Conservation (phyloP, 2,329 filamentous ascomycete species). For the Aspergillus sp. region DNA sequence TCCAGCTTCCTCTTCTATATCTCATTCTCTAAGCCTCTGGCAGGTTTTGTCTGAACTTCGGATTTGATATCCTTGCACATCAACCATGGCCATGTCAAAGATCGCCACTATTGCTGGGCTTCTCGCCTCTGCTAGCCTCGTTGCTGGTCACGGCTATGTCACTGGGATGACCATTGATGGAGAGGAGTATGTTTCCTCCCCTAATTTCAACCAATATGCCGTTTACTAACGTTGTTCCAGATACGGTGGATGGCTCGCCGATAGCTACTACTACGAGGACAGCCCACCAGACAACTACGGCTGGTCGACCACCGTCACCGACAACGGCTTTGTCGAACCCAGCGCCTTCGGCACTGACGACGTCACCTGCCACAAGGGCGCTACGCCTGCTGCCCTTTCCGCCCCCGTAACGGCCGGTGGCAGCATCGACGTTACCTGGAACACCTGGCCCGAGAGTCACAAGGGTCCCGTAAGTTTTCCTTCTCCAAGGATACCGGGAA, state of each 20-base stretch:
- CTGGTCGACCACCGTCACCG: constrained; percentile 55
- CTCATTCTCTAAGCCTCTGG: constrained; percentile 13
- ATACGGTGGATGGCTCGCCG: constrained; percentile 42
- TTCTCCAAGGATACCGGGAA: constrained; percentile 37
- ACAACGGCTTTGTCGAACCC: constrained; percentile 55
- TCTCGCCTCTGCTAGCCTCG: constrained; percentile 30
- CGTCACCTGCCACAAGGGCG: constrained; percentile 63
- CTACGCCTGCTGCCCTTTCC: constrained; percentile 57
- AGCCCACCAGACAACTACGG: constrained; percentile 45
- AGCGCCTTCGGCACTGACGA: constrained; percentile 48
- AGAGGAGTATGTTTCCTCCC: neutral
- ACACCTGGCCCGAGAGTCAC: constrained; percentile 61
- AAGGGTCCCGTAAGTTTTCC: constrained; percentile 33
- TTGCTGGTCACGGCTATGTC: constrained; percentile 32
- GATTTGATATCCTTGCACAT: constrained; percentile 12
- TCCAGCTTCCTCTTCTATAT: constrained; percentile 1
- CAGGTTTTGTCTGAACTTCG: constrained; percentile 11
- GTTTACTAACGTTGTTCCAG: constrained; percentile 11
- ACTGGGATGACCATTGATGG: constrained; percentile 18
- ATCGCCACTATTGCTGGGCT: constrained; percentile 21
- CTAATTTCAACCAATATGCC: neutral
- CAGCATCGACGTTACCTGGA: constrained; percentile 62
- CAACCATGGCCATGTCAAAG: constrained; percentile 28
- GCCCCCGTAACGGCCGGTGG: constrained; percentile 61
- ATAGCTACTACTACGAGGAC: constrained; percentile 28